Evolutionary conservation across 306 rosid species (phyloP), one percentile per base, ranked within the genome.

Genomic region (Rosa rugosa): DNA sequence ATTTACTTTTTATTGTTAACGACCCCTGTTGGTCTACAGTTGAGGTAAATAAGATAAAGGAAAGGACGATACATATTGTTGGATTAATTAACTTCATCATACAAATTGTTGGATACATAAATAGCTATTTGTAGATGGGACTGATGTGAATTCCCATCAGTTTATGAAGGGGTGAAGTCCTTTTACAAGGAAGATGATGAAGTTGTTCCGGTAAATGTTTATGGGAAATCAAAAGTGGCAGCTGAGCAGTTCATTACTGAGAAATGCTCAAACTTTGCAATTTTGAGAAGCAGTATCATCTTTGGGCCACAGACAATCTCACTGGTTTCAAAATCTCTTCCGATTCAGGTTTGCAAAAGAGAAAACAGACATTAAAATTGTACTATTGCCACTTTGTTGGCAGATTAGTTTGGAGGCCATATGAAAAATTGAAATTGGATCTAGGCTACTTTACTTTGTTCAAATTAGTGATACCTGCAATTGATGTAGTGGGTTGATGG

Each of bases 241-340:
- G 97, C 98, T 20, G 99, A 95, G 82, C 70, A 90, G 84, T 83
- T 90, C 76, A 87, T 95, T 77, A 79, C 83, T 17, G 91, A 90
- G 80, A 93, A 86, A 36, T 92, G 73, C 65, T 80, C 88, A 2
- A 92, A 92, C 88, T 87, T 80, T 80, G 92, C 94, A 69, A 88
- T 92, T 85, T 76, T 95, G 86, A 91, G 99, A 90, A 92, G 98
- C 83, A 95, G 98, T 83, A 95, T 95, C 85, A 95, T 95, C 45
- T 95, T 86, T 82, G 99, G 99, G 74, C 97, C 91, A 69, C 97
- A 91, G 83, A 91, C 97, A 38, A 72, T 87, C 74, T 89, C 97
- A 60, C 97, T 95, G 12, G 92, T 95, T 84, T 85, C 95, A 64
- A 91, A 92, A 82, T 95, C 99, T 83, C 99, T 95, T 75, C 99